Conservation (phyloP, 2,329 filamentous ascomycete genomes). For the Parafenestella ontariensis region DNA sequence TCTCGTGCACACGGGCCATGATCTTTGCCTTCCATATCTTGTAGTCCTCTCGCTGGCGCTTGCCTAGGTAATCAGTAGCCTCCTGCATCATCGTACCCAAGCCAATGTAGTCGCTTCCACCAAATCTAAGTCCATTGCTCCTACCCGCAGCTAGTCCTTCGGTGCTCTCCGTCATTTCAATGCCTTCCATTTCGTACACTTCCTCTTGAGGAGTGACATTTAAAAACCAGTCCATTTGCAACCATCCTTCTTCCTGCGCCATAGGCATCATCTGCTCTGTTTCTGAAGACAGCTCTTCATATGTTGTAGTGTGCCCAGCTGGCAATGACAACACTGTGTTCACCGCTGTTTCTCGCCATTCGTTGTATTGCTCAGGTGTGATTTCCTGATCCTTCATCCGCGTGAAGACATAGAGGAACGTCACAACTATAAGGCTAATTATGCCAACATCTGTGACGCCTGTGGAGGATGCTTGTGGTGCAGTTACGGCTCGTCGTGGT, state of each 20-base stretch:
- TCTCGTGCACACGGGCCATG: slow-evolving; percentile 61
- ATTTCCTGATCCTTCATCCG: slow-evolving; percentile 47
- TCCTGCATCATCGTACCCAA: slow-evolving; percentile 76
- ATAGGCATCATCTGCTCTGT: slow-evolving; percentile 43
- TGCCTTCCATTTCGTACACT: slow-evolving; percentile 36
- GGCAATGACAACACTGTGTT: slow-evolving; percentile 58
- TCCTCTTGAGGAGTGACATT: slow-evolving; percentile 54
- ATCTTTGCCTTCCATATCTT: slow-evolving; percentile 69
- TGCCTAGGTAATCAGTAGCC: slow-evolving; percentile 73
- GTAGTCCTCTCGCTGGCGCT: slow-evolving; percentile 67
- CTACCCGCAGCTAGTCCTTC: slow-evolving; percentile 31
- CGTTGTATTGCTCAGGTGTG: slow-evolving; percentile 40
- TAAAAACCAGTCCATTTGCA: slow-evolving; percentile 64
- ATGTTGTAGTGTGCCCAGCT: slow-evolving; percentile 56
- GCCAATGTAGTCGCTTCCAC: slow-evolving; percentile 56
- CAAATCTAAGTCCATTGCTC: slow-evolving; percentile 52
- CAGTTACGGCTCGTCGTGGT: slow-evolving; percentile 53
- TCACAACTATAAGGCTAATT: slow-evolving; percentile 62
- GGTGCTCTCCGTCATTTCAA: slow-evolving; percentile 30
- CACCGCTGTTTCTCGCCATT: slow-evolving; percentile 54
- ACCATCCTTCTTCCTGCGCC: slow-evolving; percentile 49
- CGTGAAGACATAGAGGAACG: slow-evolving; percentile 67
- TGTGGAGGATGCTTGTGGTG: slow-evolving; percentile 3
- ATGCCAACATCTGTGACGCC: slow-evolving; percentile 28
- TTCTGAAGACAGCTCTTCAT: slow-evolving; percentile 52